Conservation (phyloP, 257 asterid species). For the Solanum bulbocastanum region DNA sequence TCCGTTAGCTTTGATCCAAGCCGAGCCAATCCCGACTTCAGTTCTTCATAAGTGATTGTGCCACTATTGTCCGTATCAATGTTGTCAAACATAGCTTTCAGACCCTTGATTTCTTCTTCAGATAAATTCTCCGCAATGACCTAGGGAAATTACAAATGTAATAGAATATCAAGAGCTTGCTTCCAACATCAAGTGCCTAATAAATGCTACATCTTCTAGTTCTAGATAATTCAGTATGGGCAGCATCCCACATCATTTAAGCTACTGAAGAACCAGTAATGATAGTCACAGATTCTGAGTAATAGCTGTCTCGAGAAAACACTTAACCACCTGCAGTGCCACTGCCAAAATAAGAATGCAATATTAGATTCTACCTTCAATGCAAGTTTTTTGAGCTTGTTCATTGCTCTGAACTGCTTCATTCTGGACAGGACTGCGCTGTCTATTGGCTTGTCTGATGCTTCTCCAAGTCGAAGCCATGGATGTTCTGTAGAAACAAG, state of each 20-base stretch:
- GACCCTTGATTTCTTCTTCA: slow-evolving; percentile 87
- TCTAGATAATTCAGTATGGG: neutral
- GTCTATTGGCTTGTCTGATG: slow-evolving; percentile 17
- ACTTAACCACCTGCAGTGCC: neutral
- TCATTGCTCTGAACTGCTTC: slow-evolving; percentile 19
- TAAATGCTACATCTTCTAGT: neutral
- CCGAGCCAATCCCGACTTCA: slow-evolving; percentile 76
- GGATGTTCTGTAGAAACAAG: slow-evolving; percentile 9
- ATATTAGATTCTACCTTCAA: slow-evolving; percentile 1
- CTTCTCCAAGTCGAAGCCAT: slow-evolving; percentile 10
- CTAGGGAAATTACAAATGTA: slow-evolving; percentile 16
- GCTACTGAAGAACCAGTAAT: neutral
- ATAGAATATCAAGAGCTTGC: neutral
- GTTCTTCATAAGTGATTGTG: slow-evolving; percentile 77
- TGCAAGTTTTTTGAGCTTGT: slow-evolving; percentile 14
- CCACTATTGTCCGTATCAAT: slow-evolving; percentile 83
- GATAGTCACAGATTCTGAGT: neutral
- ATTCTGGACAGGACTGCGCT: slow-evolving; percentile 14
- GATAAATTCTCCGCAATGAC: slow-evolving; percentile 87
- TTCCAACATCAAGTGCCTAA: neutral
- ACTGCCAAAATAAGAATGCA: neutral
- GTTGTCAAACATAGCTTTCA: slow-evolving; percentile 64
- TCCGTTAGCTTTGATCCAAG: slow-evolving; percentile 80
- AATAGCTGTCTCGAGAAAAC: neutral
- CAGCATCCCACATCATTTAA: neutral